Evolutionary conservation across 306 rosid genomes (phyloP).

Genomic region (Calophaca sinica): DNA sequence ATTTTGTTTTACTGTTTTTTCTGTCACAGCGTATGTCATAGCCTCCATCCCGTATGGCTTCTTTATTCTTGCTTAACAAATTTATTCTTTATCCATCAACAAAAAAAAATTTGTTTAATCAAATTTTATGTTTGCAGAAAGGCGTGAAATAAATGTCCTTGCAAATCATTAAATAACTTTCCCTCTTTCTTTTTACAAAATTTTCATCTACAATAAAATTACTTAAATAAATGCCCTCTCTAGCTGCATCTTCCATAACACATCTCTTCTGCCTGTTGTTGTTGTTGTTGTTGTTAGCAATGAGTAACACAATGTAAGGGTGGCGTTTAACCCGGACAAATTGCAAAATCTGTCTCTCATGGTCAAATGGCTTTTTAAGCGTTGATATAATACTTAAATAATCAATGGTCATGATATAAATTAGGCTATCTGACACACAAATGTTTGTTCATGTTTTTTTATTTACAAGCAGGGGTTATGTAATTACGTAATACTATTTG

Average conservation of each 20-base stretch:
- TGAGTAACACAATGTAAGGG: not conserved
- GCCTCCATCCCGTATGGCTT: constrained; percentile 5
- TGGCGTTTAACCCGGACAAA: no score
- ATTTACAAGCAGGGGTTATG: no score
- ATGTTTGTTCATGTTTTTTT: no score
- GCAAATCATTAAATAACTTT: not conserved
- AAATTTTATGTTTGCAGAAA: constrained; percentile 1
- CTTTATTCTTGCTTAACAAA: no score
- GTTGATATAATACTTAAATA: no score
- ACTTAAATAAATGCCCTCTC: not conserved
- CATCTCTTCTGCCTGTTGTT: constrained; percentile 4
- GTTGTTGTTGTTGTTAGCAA: constrained; percentile 12
- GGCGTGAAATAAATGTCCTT: not conserved
- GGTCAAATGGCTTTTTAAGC: no score
- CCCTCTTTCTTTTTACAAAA: not conserved
- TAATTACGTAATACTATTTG: no score
- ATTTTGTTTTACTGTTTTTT: not conserved
- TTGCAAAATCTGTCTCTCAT: no score
- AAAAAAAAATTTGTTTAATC: not conserved
- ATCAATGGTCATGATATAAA: no score
- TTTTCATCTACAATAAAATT: constrained; percentile 5
- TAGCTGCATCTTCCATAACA: constrained; percentile 14
- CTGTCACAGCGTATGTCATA: constrained; percentile 10
- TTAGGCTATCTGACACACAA: no score
- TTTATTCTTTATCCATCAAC: not conserved